A percentile compares a stretch with the other conserved stretches of the same genome.
Conservation (phyloP, 2,329 filamentous ascomycete genomes). For the Exophiala aquamarina region DNA sequence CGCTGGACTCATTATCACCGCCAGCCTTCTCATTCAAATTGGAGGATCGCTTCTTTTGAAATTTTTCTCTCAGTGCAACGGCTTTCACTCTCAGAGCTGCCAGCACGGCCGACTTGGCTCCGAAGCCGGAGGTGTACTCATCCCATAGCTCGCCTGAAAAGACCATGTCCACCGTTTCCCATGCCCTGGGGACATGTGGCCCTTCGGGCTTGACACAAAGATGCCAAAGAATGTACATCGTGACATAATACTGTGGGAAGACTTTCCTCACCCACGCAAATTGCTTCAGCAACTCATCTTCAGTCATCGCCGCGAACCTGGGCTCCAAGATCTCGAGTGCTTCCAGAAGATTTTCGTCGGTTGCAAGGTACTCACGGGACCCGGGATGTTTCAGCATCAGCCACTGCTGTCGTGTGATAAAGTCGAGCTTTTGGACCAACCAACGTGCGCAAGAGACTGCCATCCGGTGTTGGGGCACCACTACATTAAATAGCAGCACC, state of each 20-base stretch:
- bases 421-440: constrained; percentile 28
- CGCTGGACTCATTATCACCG: no score
- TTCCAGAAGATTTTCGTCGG: constrained; percentile 36
- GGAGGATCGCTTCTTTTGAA: no score
- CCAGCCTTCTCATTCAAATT: no score
- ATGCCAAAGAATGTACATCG: constrained; percentile 47
- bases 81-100: constrained; percentile 7
- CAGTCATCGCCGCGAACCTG: constrained; percentile 29
- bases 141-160: constrained; percentile 6
- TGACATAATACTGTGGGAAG: constrained; percentile 45
- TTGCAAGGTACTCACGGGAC: constrained; percentile 8
- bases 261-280: constrained; percentile 42
- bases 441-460: constrained; percentile 17
- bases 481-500: constrained; percentile 52
- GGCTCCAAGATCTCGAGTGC: constrained; percentile 39
- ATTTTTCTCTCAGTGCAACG: constrained; percentile 5
- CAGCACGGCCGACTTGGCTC: constrained; percentile 10
- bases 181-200: constrained; percentile 34
- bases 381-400: constrained; percentile 7
- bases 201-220: constrained; percentile 41
- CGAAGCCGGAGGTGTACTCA: constrained; percentile 2
- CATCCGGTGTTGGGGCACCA: constrained; percentile 46
- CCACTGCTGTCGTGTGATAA: constrained; percentile 34
- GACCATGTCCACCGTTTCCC: constrained; percentile 30
- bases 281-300: constrained; percentile 39